Percentiles rank a stretch among this genome's conserved stretches.
These are phyloP conservation scores for Rhododendron mucronatum DNA, from an alignment of 148 eudicot species.

Conservation along the genomic window DNA sequence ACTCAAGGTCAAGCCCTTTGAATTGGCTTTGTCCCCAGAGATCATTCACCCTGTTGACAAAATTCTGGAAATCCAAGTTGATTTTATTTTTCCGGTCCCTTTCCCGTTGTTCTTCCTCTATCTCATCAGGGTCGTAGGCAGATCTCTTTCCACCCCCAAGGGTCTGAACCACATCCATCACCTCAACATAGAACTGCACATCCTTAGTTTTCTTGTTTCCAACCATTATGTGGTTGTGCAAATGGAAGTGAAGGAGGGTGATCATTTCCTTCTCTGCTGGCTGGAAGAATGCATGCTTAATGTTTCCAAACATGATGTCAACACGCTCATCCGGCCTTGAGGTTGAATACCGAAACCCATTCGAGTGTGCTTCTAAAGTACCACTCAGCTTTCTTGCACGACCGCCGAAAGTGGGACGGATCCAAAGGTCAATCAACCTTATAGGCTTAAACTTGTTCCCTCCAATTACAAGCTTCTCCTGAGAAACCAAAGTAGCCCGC, in stretches of 20 bases:
- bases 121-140: constrained; percentile 94
- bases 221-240: constrained; percentile 93
- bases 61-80: constrained; percentile 75
- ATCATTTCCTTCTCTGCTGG: constrained; percentile 98
- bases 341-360: constrained; percentile 82
- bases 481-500: constrained; percentile 86
- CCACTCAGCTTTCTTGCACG: constrained; percentile 76
- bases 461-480: constrained; percentile 72
- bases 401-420: constrained; percentile 82
- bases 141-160: constrained; percentile 89
- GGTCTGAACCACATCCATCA: constrained; percentile 94
- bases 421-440: constrained; percentile 65
- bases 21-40: constrained; percentile 82
- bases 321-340: constrained; percentile 77
- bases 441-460: constrained; percentile 77
- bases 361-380: constrained; percentile 69
- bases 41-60: constrained; percentile 87
- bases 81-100: constrained; percentile 87
- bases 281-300: constrained; percentile 95
- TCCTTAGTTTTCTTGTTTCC: constrained; percentile 94
- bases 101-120: constrained; percentile 95
- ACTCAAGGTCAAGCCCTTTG: constrained; percentile 72
- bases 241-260: constrained; percentile 82
- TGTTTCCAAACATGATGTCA: constrained; percentile 66
- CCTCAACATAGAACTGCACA: constrained; percentile 90